Evolutionary conservation across 2,329 filamentous ascomycete genomes (phyloP), one percentile per base, ranked within the genome.

Genomic region (Dothideomycetidae sp.): DNA sequence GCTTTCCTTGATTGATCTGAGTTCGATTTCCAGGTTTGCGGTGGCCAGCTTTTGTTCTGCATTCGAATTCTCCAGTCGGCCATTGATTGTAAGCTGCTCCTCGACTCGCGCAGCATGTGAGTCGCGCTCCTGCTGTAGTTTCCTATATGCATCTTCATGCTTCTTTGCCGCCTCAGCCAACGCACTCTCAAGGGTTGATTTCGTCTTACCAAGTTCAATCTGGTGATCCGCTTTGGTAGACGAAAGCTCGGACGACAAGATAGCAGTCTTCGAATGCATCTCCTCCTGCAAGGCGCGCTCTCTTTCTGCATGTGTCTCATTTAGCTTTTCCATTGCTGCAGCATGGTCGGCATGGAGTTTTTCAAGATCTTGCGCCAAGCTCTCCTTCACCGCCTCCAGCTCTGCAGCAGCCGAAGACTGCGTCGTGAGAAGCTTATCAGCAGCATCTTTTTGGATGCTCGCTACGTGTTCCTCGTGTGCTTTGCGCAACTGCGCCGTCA

Each of bases 401-500:
- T 31, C 23, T 37, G 14, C 21, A 5, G 29, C 29, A 31, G 21
- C 23, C 12, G 10, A 12, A 9, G 7, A 5, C 29, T 12, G 29
- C 5, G 14, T 13, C 14, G 14, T 9, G 29, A 13, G 12, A 5
- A 42, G 15, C 14, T 33, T 17, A 13, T 30, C 28, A 10, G 29
- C 35, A 10, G 37, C 29, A 17, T 29, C n/a, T 23, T 37, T 15
- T 16, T 30, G 30, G 29, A 41, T 14, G 7, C 26, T 21, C 7
- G 34, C 33, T 10, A 42, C 21, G 10, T 44, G 29, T 12, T 28
- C 3, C 3, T 42, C 39, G 29, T 39, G 36, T 1, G 36, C 17
- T 9, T 26, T 26, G 10, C 28, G 23, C 5, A 35, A 30, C 18
- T 37, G 31, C 12, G 31, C 21, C 7, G 21, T n/a, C 21, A 26